Evolutionary conservation across 1,284 basidiomycete genomes (phyloP), one percentile per base, ranked within the genome.

Genomic region (Pterula multifida): DNA sequence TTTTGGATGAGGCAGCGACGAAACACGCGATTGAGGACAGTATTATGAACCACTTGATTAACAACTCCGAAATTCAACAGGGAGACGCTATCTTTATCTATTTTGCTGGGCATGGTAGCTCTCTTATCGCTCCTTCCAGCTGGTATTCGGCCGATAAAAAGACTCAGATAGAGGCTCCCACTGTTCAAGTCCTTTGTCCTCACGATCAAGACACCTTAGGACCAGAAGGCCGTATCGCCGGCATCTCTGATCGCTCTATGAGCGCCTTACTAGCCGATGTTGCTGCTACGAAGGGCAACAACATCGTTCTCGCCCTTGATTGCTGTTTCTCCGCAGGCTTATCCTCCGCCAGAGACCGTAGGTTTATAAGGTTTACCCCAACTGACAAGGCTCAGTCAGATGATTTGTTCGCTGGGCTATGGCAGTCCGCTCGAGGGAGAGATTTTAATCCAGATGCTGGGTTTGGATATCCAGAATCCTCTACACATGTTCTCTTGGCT

Each of bases 51-150:
- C 79, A 83, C 55, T 68, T 85, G 35, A 64, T 77, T 54, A 73
- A 76, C 57, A 82, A 85, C 56, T 63, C 72, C 11, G 63, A 62
- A 23, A 79, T 85, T 48, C 69, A 75, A 35, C 63, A 61, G 24
- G 80, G 75, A 15, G 81, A 85, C 52, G 75, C 81, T 26, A 71
- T 85, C 39, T 56, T 85, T 53, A 61, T 85, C 49, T 85, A 80
- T 57, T 85, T 81, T 56, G 78, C 82, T 28, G 81, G 81, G 17
- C 81, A 83, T 57, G 81, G 81, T 15, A 78, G 75, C 58, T 68
- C 64, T 49, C 60, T 78, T 36, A 60, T 65, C 15, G 72, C 78
- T 22, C 81, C 80, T 47, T 61, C 65, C 39, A 75, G 70, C 47
- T 82, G 80, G 79, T 75, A 70, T 55, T 66, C 68, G 53, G 64